Conservation (phyloP, 2,329 filamentous ascomycete species). For the Colletotrichum cordylinicola region DNA sequence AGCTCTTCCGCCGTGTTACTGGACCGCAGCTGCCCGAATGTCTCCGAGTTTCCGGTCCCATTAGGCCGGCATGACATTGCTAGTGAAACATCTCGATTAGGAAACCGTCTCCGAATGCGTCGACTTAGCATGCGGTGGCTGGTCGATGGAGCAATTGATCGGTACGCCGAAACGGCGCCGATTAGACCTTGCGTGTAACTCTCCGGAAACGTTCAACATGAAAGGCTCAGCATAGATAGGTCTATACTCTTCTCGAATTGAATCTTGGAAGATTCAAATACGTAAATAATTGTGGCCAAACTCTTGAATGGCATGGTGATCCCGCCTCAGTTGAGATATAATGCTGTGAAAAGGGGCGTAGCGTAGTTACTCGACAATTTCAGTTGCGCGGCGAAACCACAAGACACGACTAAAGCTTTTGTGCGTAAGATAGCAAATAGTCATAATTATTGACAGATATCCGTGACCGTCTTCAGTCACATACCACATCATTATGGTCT, state of each 20-base stretch:
- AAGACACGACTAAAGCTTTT: neutral
- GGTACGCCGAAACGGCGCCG: neutral
- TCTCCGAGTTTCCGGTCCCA: neutral
- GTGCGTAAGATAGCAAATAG: accelerated
- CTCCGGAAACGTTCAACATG: neutral
- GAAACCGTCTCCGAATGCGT: neutral
- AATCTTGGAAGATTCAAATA: neutral
- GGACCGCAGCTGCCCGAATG: neutral
- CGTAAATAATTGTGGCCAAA: neutral
- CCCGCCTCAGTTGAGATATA: neutral
- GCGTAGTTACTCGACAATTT: neutral
- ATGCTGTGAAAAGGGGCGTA: neutral
- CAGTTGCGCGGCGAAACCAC: accelerated
- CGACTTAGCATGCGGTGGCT: neutral
- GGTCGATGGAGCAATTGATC: neutral
- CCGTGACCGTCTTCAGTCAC: neutral
- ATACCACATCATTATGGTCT: neutral
- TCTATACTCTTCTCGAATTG: neutral
- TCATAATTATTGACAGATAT: neutral
- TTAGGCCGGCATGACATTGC: neutral
- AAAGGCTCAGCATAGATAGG: neutral
- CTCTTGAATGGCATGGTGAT: neutral
- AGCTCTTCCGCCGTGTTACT: neutral
- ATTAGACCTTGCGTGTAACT: neutral
- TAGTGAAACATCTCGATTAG: neutral